Conservation (phyloP, 2,329 filamentous ascomycete genomes). For the Ascochyta koolunga region DNA sequence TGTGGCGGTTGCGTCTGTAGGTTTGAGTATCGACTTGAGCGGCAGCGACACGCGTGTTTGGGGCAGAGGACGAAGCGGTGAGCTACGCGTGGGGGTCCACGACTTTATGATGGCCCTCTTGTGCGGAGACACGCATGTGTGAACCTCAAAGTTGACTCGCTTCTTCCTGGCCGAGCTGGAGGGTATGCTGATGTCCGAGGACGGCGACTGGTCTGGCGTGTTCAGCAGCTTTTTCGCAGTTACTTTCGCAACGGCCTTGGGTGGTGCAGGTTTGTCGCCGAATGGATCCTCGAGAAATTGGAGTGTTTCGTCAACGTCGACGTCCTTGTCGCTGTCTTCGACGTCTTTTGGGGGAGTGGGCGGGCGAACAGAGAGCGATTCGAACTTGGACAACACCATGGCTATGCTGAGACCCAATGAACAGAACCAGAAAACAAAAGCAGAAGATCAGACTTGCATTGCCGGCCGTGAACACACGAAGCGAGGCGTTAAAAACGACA, state of each 20-base stretch:
- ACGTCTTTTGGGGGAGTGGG: slow-evolving; percentile 62
- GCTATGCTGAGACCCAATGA: slow-evolving; percentile 42
- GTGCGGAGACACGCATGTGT: slow-evolving; percentile 62
- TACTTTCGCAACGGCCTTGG: slow-evolving; percentile 26
- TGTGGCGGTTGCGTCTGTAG: slow-evolving; percentile 54
- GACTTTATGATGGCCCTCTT: slow-evolving; percentile 42
- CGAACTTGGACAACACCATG: slow-evolving; percentile 52
- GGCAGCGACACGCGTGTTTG: slow-evolving; percentile 61
- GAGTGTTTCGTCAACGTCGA: slow-evolving; percentile 48
- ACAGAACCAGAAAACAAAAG: slow-evolving; percentile 27
- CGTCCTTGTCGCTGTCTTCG: slow-evolving; percentile 41
- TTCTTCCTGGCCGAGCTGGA: slow-evolving; percentile 44
- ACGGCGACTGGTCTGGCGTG: slow-evolving; percentile 52
- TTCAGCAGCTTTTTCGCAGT: slow-evolving; percentile 33
- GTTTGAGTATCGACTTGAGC: slow-evolving; percentile 82
- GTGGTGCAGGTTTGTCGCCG: slow-evolving; percentile 37
- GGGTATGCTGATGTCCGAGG: slow-evolving; percentile 47
- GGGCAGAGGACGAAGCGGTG: slow-evolving; percentile 55
- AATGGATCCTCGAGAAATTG: slow-evolving; percentile 53
- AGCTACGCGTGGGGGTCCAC: slow-evolving; percentile 46
- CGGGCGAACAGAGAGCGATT: slow-evolving; percentile 58
- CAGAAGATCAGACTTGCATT: slow-evolving; percentile 32
- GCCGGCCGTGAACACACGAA: slow-evolving; percentile 19
- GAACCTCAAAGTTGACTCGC: slow-evolving; percentile 68
- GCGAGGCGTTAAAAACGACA: slow-evolving; percentile 15